A percentile compares a stretch with the other conserved stretches of the same genome.
These are phyloP conservation scores for Pseudomassariella vexata DNA, from an alignment of 2,329 filamentous ascomycete species.

Conservation along the genomic window DNA sequence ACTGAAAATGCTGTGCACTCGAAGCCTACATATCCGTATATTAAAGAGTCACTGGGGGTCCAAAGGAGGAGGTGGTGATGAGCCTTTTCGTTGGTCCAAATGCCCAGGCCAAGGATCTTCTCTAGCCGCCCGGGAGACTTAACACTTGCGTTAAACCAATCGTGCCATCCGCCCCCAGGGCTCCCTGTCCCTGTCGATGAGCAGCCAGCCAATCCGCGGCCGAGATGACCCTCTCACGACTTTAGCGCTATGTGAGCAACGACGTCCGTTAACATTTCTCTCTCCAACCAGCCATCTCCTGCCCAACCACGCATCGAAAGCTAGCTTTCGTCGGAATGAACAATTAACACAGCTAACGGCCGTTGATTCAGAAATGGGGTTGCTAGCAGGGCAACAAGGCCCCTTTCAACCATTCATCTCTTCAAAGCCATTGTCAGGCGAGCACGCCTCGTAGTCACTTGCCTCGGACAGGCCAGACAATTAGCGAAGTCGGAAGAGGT, in stretches of 20 bases:
- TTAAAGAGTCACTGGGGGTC: background rate
- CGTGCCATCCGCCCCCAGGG: conserved; percentile 14
- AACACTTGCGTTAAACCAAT: conserved; percentile 23
- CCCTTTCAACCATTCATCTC: conserved; percentile 10
- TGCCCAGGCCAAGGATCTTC: conserved; percentile 11
- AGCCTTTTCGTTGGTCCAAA: conserved; percentile 4
- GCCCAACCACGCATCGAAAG: conserved; percentile 22
- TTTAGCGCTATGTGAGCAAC: conserved; percentile 29
- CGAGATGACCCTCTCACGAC: conserved; percentile 21
- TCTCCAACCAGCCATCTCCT: conserved; percentile 15
- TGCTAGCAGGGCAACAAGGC: conserved; percentile 7
- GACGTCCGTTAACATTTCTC: conserved; percentile 20
- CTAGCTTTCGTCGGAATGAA: conserved; percentile 13
- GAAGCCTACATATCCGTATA: too few relatives aligned
- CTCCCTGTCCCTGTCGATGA: too few relatives aligned
- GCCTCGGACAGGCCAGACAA: too few relatives aligned
- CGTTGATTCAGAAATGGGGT: conserved; percentile 9
- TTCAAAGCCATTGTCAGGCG: conserved; percentile 7
- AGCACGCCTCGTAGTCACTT: too few relatives aligned
- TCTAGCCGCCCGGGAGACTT: conserved; percentile 25
- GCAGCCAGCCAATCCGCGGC: conserved; percentile 29
- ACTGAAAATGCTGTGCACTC: conserved; percentile 1
- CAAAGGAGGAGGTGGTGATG: background rate
- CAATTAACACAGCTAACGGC: conserved; percentile 14
- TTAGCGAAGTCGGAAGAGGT: too few relatives aligned